A percentile compares a stretch with the other conserved stretches of the same genome.
phyloP scores from a whole-genome alignment of 805 yeast genomes.

The Candida maesae region DNA sequence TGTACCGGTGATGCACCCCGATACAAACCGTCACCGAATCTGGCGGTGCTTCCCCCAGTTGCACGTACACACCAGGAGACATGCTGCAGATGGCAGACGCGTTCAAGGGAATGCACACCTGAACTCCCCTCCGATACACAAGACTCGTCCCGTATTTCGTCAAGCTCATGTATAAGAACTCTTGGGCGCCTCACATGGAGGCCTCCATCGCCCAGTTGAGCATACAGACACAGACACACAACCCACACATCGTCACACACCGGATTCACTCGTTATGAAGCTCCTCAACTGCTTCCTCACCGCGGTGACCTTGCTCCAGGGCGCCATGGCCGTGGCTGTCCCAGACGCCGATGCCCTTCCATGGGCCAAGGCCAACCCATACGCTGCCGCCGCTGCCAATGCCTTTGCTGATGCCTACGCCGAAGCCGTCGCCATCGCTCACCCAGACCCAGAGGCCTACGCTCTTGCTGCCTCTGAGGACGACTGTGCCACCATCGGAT shows the following conservation, averaged over 20 bases:
- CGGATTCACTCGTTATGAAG: not conserved
- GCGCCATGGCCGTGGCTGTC: not conserved
- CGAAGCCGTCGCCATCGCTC: conserved; percentile 3
- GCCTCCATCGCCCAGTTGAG: too few species aligned
- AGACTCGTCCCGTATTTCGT: too few species aligned
- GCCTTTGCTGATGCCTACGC: conserved; percentile 2
- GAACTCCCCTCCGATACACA: too few species aligned
- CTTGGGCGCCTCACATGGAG: too few species aligned
- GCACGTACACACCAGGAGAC: too few species aligned
- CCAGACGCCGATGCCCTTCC: not conserved
- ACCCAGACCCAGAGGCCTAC: conserved; percentile 8
- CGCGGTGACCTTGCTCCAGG: not conserved
- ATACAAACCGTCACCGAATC: too few species aligned
- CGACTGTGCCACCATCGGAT: conserved; percentile 7
- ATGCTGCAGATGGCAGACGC: too few species aligned
- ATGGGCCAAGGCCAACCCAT: conserved; percentile 3
- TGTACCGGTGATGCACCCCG: too few species aligned
- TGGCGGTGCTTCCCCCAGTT: too few species aligned
- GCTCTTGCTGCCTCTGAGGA: conserved; percentile 5
- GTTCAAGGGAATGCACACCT: too few species aligned
- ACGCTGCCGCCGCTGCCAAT: not conserved
- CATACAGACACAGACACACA: too few species aligned
- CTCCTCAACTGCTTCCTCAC: not conserved
- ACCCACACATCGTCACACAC: not conserved
- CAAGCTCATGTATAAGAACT: too few species aligned